Evolutionary conservation across 169 alveolate genomes (phyloP), one percentile per base, ranked within the genome.

Genomic region (Plasmodium sp.): DNA sequence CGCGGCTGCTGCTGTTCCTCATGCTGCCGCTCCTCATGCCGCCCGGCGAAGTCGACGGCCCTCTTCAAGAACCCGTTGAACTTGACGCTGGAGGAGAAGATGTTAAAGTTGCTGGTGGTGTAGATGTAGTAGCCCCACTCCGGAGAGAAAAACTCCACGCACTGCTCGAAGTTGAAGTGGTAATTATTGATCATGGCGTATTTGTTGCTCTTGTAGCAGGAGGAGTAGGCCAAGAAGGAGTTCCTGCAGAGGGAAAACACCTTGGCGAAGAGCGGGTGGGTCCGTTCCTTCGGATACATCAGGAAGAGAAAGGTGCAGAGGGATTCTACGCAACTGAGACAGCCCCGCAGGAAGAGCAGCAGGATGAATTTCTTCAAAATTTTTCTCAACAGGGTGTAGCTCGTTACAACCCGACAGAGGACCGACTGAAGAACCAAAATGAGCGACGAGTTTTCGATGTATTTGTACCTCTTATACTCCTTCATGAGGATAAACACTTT

Each of bases 91-190:
- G 81, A 81, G 3, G 95, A 79, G 51, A 91, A 91, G 22, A 91
- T 91, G 41, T 91, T 91, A 56, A 81, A 91, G 45, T 91, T 91
- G 67, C 92, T 91, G 12, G 95, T 91, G 0, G 92, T 41, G 22
- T 91, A 91, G 34, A 91, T 91, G 67, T 91, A 91, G 33, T 81
- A 91, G 7, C 95, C 95, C 95, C 95, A 91, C 16, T 91, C 95
- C 1, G 95, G 95, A 54, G 92, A 81, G 72, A 91, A 91, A 2
- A 34, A 9, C 22, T 81, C 27, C 18, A 91, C 74, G 10, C 84
- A 91, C 1, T 72, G 67, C 51, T 91, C 95, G 48, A 81, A 81
- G 48, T 62, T 71, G 16, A 67, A 45, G 5, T 81, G 54, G 56
- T 81, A 73, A 81, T 81, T 81, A 48, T 91, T 91, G 16, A 91